Percentiles rank a stretch among this genome's conserved stretches.
Conservation (phyloP, 768 basidiomycete genomes). For the Mycena floridula region DNA sequence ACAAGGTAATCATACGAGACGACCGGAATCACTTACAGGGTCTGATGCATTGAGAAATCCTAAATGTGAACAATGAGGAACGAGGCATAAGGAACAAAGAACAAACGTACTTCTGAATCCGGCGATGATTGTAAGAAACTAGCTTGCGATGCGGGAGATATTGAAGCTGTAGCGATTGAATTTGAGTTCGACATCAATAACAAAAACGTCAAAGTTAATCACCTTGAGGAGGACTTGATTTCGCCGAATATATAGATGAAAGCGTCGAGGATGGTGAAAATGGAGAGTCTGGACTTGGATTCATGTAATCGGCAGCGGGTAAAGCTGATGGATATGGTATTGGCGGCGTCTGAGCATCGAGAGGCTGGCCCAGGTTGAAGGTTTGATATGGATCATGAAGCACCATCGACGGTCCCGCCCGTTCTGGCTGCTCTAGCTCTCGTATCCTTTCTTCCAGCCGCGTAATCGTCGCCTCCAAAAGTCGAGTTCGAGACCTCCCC, state of each 20-base stretch:
- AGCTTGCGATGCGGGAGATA: too few species aligned
- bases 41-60: too few species aligned
- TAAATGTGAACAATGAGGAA: not conserved
- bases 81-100: not conserved
- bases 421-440: conserved; percentile 50
- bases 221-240: conserved; percentile 35
- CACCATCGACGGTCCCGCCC: conserved; percentile 37
- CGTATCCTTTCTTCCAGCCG: conserved; percentile 50
- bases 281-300: conserved; percentile 4
- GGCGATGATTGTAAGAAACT: not conserved
- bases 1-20: not conserved
- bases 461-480: conserved; percentile 53
- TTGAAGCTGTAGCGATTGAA: too few species aligned
- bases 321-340: conserved; percentile 1
- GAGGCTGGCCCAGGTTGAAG: conserved; percentile 22
- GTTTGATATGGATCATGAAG: conserved; percentile 45
- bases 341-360: conserved; percentile 1
- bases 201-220: too few species aligned
- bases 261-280: conserved; percentile 2
- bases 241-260: too few species aligned
- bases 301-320: not conserved
- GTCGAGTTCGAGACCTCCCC: conserved; percentile 52
- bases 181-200: too few species aligned
- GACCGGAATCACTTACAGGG: too few species aligned
- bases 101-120: not conserved